phyloP scores from a whole-genome alignment of 306 rosid species.

The Gillenia trifoliata region DNA sequence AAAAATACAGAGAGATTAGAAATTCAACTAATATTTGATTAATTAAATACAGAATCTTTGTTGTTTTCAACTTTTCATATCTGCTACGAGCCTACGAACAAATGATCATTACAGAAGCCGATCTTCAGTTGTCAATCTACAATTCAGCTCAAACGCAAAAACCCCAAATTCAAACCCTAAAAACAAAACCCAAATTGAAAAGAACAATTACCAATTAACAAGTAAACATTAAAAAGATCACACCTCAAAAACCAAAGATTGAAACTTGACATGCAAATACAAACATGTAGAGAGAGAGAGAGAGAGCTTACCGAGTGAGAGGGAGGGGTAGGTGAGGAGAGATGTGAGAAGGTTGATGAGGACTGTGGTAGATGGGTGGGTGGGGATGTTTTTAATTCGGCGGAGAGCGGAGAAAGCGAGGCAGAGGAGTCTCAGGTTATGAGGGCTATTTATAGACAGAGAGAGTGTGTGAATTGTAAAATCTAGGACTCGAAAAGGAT shows the following conservation, averaged over 20 bases:
- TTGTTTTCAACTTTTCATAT: background rate
- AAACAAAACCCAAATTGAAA: background rate
- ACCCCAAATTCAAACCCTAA: background rate
- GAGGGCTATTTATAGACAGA: background rate
- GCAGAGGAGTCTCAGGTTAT: background rate
- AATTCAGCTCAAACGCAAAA: background rate
- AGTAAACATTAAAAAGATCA: background rate
- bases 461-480: background rate
- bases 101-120: background rate
- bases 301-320: constrained; percentile 19
- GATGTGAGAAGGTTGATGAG: background rate
- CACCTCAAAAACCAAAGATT: background rate
- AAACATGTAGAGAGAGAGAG: background rate
- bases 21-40: background rate
- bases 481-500: background rate
- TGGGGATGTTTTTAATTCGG: background rate
- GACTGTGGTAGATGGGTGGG: background rate
- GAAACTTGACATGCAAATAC: background rate
- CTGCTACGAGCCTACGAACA: too few species aligned
- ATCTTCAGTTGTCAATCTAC: background rate
- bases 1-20: background rate
- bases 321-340: background rate
- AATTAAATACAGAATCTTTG: background rate
- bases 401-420: constrained; percentile 14
- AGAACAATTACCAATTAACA: background rate